Evolutionary conservation across 331 rosid species (phyloP), one percentile per base, ranked within the genome.

Genomic region (Malus hybrid): DNA sequence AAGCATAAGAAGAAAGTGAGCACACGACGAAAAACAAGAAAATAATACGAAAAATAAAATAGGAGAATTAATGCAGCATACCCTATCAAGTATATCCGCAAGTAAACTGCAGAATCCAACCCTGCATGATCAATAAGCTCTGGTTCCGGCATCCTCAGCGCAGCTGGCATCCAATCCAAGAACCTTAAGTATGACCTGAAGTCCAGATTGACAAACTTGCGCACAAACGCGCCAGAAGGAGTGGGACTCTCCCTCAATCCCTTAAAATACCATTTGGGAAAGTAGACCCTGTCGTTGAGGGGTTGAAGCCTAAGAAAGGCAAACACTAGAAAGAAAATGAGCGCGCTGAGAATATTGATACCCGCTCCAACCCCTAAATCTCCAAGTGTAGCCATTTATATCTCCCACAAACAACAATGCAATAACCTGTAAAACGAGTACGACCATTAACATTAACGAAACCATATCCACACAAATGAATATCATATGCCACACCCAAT

Each of bases 61-160:
- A 8, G 44, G 44, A 36, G 44, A 36, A 36, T 36, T 7, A 36
- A 36, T 36, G 32, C 54, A 42, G 48, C 91, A 66, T 90, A 94
- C 98, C 98, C 98, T 28, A 86, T 76, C 90, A 91, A 86, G 88
- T 94, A 94, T 69, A 94, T 94, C 67, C 98, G 85, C 86, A 93
- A 80, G 85, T 93, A 93, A 62, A 91, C 98, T 68, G 82, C 98
- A 34, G 98, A 93, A 73, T 93, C 98, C 82, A 94, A 65, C 60
- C 98, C 98, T 14, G 98, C 96, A 83, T 94, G 98, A 16, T 94
- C 98, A 74, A 91, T 91, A 55, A 94, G 98, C 86, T 92, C 97
- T 32, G 79, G 93, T 76, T 94, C 98, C 0, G 98, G 98, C 98
- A 94, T 94, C 82, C 78, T 81, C 71, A 94, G 76, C 32, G 98